Evolutionary conservation across 2,329 filamentous ascomycete species (phyloP).

Genomic region (Pseudopyricularia javanii): DNA sequence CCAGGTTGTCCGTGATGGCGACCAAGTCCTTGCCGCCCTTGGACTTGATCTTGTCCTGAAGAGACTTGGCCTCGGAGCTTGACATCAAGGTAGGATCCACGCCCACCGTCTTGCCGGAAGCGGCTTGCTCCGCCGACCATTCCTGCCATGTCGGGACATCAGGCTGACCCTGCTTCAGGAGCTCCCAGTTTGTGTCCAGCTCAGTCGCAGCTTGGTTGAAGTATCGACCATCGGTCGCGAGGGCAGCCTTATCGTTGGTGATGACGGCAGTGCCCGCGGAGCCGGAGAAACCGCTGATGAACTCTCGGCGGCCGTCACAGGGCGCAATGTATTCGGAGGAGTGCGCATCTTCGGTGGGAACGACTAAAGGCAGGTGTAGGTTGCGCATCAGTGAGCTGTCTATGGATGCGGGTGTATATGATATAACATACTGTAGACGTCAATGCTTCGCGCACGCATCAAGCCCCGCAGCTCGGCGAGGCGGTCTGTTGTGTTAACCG

Average conservation of each 20-base stretch:
- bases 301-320: conserved; percentile 85
- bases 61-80: conserved; percentile 48
- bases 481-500: conserved; percentile 65
- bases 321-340: conserved; percentile 95
- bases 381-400: conserved; percentile 7
- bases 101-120: conserved; percentile 75
- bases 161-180: conserved; percentile 86
- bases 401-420: not conserved
- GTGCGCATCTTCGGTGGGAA: conserved; percentile 94
- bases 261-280: conserved; percentile 90
- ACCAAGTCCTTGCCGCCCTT: conserved; percentile 67
- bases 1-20: conserved; percentile 67
- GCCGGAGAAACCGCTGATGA: conserved; percentile 87
- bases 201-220: conserved; percentile 94
- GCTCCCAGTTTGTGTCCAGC: conserved; percentile 79
- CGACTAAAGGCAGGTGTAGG: conserved; percentile 41
- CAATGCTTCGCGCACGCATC: conserved; percentile 78
- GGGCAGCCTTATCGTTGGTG: conserved; percentile 70
- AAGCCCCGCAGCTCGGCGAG: conserved; percentile 66
- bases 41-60: conserved; percentile 78
- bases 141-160: conserved; percentile 97
- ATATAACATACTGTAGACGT: conserved; percentile 68
- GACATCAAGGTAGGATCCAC: conserved; percentile 86
- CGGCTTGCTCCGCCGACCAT: conserved; percentile 81
- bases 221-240: conserved; percentile 93